Evolutionary conservation across 306 rosid genomes (phyloP).

Genomic region (Trichosanthes truncata): DNA sequence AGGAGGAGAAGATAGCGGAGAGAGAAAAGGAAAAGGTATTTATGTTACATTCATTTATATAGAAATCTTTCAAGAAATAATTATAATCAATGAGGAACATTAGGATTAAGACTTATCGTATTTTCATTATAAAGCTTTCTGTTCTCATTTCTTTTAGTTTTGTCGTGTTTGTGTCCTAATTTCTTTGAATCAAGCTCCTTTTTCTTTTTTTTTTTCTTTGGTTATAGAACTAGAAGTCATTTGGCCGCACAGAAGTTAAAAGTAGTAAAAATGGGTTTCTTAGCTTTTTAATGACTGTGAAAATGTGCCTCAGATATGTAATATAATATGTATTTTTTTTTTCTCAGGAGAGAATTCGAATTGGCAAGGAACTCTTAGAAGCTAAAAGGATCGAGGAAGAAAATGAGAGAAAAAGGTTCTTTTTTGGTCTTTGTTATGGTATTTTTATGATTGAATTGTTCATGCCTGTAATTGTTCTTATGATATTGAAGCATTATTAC

Average conservation of each 20-base stretch:
- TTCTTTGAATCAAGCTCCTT: neutral
- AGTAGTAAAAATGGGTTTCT: neutral
- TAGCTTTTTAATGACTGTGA: neutral
- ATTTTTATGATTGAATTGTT: neutral
- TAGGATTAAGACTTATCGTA: neutral
- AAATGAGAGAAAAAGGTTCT: constrained; percentile 85
- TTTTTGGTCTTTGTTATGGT: constrained; percentile 10
- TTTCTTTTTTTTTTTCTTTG: neutral
- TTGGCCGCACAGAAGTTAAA: neutral
- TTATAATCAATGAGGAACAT: neutral
- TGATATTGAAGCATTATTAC: neutral
- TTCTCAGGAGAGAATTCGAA: constrained; percentile 83
- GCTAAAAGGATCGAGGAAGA: constrained; percentile 94
- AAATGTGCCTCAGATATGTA: neutral
- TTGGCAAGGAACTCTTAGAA: constrained; percentile 94
- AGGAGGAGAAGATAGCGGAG: constrained; percentile 75
- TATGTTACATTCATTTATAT: neutral
- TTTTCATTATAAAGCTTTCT: neutral
- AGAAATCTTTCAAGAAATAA: neutral
- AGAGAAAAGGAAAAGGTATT: constrained; percentile 87
- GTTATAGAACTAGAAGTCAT: neutral
- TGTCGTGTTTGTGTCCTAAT: neutral
- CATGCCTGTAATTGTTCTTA: neutral
- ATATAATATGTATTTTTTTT: constrained; percentile 1
- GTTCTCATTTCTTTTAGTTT: neutral